Percentiles rank a stretch among this genome's conserved stretches.
Evolutionary conservation across 139 green algal genomes (phyloP).

Genomic region (Microglena sp.): DNA sequence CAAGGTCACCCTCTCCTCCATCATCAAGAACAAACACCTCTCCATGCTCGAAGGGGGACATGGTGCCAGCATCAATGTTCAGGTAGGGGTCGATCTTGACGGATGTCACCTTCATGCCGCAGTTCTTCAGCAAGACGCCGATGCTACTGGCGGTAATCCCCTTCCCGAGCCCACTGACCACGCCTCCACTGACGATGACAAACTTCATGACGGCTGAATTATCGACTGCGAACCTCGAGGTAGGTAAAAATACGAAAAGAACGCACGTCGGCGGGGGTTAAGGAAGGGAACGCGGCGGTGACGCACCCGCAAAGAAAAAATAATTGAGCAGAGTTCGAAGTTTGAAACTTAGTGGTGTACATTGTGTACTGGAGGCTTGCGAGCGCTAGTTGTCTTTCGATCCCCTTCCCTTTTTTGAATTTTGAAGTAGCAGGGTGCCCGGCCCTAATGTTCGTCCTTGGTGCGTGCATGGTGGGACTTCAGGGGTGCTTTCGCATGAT

Average conservation of each 20-base stretch:
- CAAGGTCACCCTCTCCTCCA: constrained; percentile 93
- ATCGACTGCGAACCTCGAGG: neutral
- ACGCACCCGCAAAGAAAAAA: neutral
- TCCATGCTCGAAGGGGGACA: constrained; percentile 99
- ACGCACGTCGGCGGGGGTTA: no score
- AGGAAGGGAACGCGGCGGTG: neutral
- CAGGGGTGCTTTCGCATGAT: no score
- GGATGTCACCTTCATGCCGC: constrained; percentile 80
- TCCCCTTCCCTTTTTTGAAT: no score
- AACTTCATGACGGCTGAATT: constrained; percentile 77
- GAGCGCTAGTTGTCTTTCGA: no score
- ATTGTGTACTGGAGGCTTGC: no score
- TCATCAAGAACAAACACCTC: constrained; percentile 99
- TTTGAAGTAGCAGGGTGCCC: no score
- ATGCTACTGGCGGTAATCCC: constrained; percentile 92
- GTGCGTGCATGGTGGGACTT: no score
- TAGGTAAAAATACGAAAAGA: no score
- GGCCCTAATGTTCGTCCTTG: no score
- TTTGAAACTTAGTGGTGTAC: no score
- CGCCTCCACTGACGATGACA: constrained; percentile 91
- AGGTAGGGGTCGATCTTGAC: constrained; percentile 99
- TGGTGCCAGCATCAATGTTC: constrained; percentile 98
- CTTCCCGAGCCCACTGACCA: constrained; percentile 95
- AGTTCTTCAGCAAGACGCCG: constrained; percentile 91
- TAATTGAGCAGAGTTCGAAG: neutral